A percentile compares a stretch with the other conserved stretches of the same genome.
Evolutionary conservation across 139 green algal species (phyloP).

Genomic region (Asterochloris erici): DNA sequence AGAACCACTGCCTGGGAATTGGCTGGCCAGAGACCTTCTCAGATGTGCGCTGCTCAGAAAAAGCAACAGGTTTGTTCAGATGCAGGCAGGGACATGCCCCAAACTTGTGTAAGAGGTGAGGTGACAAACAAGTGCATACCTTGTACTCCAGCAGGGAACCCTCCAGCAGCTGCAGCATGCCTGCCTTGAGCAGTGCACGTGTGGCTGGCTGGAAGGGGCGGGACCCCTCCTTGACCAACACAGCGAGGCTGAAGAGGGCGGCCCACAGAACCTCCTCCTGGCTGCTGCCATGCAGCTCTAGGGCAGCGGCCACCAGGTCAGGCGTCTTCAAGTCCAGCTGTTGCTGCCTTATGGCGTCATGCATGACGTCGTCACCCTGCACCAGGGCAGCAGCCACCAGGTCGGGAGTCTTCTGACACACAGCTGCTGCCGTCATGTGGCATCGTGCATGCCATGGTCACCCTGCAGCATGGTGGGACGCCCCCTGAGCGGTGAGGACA

Average conservation of each 20-base stretch:
- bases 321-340: slow-evolving; percentile 27
- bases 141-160: slow-evolving; percentile 13
- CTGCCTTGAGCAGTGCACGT: slow-evolving; percentile 21
- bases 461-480: no score
- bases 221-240: slow-evolving; percentile 46
- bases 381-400: no score
- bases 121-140: neutral
- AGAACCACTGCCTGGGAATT: no score
- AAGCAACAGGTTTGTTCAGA: no score
- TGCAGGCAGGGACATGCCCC: no score
- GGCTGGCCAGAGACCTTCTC: no score
- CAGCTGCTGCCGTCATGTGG: no score
- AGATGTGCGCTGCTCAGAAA: no score
- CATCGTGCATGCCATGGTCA: no score
- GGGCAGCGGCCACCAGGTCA: slow-evolving; percentile 16
- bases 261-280: slow-evolving; percentile 58
- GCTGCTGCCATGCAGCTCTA: slow-evolving; percentile 23
- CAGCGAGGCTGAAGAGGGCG: slow-evolving; percentile 47
- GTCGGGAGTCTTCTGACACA: no score
- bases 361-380: slow-evolving; percentile 50
- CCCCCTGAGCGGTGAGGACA: no score
- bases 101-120: neutral
- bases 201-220: slow-evolving; percentile 11
- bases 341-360: slow-evolving; percentile 41
- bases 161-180: slow-evolving; percentile 34